phyloP scores from a whole-genome alignment of 139 green algal species.

The Chlorella sp. region DNA sequence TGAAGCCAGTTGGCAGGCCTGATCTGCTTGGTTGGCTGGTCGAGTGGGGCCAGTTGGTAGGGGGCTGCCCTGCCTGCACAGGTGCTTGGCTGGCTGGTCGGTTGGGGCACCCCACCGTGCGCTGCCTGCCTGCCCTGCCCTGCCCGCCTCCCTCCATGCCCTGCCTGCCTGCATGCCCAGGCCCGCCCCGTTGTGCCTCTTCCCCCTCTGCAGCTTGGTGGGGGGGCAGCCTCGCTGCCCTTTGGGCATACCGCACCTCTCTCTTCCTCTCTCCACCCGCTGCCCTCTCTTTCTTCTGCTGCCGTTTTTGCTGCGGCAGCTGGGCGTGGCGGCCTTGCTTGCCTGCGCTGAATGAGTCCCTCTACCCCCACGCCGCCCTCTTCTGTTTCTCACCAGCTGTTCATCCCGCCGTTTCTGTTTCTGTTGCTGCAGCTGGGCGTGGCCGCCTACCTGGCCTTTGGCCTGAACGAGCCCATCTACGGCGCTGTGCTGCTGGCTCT shows the following conservation, averaged over 20 bases:
- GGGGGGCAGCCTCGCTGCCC: constrained; percentile 87
- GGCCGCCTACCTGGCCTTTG: constrained; percentile 86
- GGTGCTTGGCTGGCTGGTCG: too few relatives aligned
- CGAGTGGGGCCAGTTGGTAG: too few relatives aligned
- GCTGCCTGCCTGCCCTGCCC: too few relatives aligned
- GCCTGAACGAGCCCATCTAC: constrained; percentile 88
- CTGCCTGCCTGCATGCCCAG: background rate
- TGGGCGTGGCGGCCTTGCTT: constrained; percentile 89
- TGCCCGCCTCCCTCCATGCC: too few relatives aligned
- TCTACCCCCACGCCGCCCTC: too few relatives aligned
- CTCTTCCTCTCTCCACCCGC: constrained; percentile 37
- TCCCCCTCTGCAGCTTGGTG: constrained; percentile 44
- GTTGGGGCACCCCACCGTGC: too few relatives aligned
- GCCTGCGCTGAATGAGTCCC: constrained; percentile 78
- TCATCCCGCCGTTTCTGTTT: too few relatives aligned
- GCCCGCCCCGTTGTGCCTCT: background rate
- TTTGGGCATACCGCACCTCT: constrained; percentile 79
- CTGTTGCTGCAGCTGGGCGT: constrained; percentile 59
- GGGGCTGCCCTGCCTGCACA: too few relatives aligned
- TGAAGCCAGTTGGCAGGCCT: too few relatives aligned
- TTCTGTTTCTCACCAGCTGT: too few relatives aligned
- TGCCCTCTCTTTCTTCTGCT: background rate
- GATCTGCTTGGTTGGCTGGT: too few relatives aligned
- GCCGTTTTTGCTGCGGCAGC: constrained; percentile 7
- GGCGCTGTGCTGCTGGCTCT: constrained; percentile 89